Evolutionary conservation across 768 basidiomycete genomes (phyloP), one percentile per base, ranked within the genome.

Genomic region (Lyophyllum semitale): DNA sequence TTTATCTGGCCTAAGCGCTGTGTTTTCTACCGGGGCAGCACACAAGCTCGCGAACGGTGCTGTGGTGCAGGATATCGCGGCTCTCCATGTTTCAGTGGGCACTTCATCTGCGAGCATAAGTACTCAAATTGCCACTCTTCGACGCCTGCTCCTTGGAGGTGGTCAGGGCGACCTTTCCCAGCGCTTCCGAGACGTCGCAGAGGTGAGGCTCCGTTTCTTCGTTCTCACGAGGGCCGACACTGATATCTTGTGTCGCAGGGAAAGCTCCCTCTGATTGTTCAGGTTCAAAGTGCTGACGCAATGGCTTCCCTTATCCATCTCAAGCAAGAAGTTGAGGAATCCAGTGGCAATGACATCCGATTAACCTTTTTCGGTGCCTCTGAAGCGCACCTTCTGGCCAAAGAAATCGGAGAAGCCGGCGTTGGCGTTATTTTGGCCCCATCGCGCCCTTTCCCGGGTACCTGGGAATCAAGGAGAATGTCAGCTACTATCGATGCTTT

Each of bases 301-400:
- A 95, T 95, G 60, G 90, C 89, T 1, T 84, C 88, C 0, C 70
- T 95, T 33, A 75, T 95, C 45, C 68, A 76, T 26, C 77, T 95
- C 52, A 91, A 90, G 71, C 71, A 72, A 45, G 82, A 90, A 58
- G 72, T 85, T 0, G 85, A 89, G 62, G 53, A 68, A 3, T 67
- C 63, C 25, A 81, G 68, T 17, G 69, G 71, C 9, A 68, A 63
- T 1, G 63, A 64, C 5, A 77, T 89, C 40, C 77, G 70, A 53
- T 58, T 89, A 65, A 85, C 86, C 3, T 82, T 93, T 55, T 75
- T 79, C 12, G 87, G 88, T 26, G 89, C 77, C 2, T 66, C 80
- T 3, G 88, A 91, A 68, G 86, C 85, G 2, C 83, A 87, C 68
- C 68, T 89, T 15, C 71, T 94, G 23, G 93, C 89, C 2, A 75